These are phyloP conservation scores for Prunus davidiana DNA, from an alignment of 306 rosid species.

Conservation along the genomic window DNA sequence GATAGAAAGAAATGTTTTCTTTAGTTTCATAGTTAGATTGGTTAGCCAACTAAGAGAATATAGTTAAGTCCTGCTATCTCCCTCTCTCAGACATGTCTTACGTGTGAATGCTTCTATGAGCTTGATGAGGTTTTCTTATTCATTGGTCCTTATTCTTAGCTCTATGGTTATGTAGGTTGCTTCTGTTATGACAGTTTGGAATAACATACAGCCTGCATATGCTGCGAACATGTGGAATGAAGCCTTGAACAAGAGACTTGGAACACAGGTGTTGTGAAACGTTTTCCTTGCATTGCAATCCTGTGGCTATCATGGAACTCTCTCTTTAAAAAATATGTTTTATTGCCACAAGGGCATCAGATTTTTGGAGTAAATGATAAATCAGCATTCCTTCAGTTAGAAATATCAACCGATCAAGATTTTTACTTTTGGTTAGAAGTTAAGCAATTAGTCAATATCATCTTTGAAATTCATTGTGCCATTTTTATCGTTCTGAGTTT, in stretches of 20 bases:
- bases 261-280: slow-evolving; percentile 51
- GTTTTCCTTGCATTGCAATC: neutral
- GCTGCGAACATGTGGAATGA: slow-evolving; percentile 98
- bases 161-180: slow-evolving; percentile 65
- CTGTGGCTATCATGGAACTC: neutral
- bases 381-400: neutral
- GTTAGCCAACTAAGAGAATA: neutral
- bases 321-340: neutral
- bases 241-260: slow-evolving; percentile 94
- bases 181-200: slow-evolving; percentile 96
- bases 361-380: neutral
- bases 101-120: slow-evolving; percentile 5
- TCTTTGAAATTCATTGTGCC: neutral
- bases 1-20: neutral
- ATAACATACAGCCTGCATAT: slow-evolving; percentile 76
- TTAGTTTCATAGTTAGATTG: neutral
- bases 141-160: slow-evolving; percentile 21
- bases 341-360: neutral
- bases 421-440: slow-evolving; percentile 7
- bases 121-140: slow-evolving; percentile 9
- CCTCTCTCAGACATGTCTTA: neutral
- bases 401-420: neutral
- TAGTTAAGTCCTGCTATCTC: neutral
- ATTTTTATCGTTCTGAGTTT: neutral
- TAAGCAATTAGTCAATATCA: neutral